Evolutionary conservation across 2,329 filamentous ascomycete species (phyloP), one percentile per base, ranked within the genome.

Genomic region (Aspergillus sp.): DNA sequence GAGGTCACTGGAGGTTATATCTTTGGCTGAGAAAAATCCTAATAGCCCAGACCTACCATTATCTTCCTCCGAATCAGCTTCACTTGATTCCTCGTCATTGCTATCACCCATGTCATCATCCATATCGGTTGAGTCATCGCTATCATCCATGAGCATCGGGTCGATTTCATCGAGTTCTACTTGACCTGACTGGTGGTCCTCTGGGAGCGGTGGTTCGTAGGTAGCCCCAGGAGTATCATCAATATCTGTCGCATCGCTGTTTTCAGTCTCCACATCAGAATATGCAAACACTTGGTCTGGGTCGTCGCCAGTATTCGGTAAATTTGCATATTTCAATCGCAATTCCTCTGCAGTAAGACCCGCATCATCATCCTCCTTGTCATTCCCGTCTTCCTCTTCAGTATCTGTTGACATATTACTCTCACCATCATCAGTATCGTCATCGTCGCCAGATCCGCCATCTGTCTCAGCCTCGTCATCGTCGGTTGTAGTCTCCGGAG

Each of bases 401-500:
- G 72, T 77, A 66, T 63, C 73, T 52, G 62, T 80, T 68, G 63
- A 82, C 80, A 70, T 83, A 34, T 82, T 82, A 46, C 73, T 75
- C 57, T 80, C 83, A 30, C 80, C 79, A 13, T 82, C 81, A 33
- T 67, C 68, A 60, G 89, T 88, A 0, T 80, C 79, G 15, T 81
- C 81, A 33, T 68, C 68, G 60, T 89, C 88, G 0, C 87, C 90
- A 56, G 87, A 89, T 9, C 51, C 58, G 33, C 62, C 64, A 53
- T 70, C 68, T 1, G 67, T 67, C 17, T 64, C 68, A 13, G 44
- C 63, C 51, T 69, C 70, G 42, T 73, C 70, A 15, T 66, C 73
- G 17, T 74, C 66, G 90, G 87, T 66, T 90, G 87, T 66, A 86
- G 89, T 76, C 88, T 86, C 66, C 88, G 90, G 67, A 89, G 81